These are phyloP conservation scores for Echinosophora koreensis DNA, from an alignment of 306 rosid species.

Conservation along the genomic window DNA sequence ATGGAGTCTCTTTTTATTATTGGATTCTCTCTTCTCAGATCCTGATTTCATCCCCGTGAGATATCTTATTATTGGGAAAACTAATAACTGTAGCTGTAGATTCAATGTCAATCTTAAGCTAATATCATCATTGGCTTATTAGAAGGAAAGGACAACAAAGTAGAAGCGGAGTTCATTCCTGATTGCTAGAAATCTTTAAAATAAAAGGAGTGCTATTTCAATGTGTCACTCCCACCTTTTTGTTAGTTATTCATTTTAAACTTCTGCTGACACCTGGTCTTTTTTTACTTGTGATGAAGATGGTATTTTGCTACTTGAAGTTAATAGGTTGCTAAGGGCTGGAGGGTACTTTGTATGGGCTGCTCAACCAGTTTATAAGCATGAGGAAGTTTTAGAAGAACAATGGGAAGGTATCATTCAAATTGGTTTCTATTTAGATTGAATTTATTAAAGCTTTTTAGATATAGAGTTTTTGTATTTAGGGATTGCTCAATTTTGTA, in stretches of 20 bases:
- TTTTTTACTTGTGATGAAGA: conserved; percentile 62
- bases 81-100: conserved; percentile 16
- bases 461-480: not conserved
- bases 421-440: conserved; percentile 28
- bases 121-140: conserved; percentile 25
- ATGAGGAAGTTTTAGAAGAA: conserved; percentile 81
- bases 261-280: conserved; percentile 39
- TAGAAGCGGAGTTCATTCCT: not conserved
- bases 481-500: conserved; percentile 30
- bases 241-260: conserved; percentile 33
- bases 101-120: conserved; percentile 27
- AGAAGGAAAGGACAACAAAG: conserved; percentile 3
- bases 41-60: conserved; percentile 38
- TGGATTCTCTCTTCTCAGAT: not conserved
- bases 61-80: conserved; percentile 21
- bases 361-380: conserved; percentile 99
- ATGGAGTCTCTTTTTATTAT: conserved; percentile 14
- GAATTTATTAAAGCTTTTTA: conserved; percentile 35
- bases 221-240: not conserved
- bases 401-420: conserved; percentile 88
- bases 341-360: conserved; percentile 99
- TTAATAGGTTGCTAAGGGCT: conserved; percentile 88
- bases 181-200: conserved; percentile 28
- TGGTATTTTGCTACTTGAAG: conserved; percentile 92
- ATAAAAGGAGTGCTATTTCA: conserved; percentile 29